These are phyloP conservation scores for Sporothrix schenckii DNA, from an alignment of 2,329 filamentous ascomycete genomes.

Conservation along the genomic window DNA sequence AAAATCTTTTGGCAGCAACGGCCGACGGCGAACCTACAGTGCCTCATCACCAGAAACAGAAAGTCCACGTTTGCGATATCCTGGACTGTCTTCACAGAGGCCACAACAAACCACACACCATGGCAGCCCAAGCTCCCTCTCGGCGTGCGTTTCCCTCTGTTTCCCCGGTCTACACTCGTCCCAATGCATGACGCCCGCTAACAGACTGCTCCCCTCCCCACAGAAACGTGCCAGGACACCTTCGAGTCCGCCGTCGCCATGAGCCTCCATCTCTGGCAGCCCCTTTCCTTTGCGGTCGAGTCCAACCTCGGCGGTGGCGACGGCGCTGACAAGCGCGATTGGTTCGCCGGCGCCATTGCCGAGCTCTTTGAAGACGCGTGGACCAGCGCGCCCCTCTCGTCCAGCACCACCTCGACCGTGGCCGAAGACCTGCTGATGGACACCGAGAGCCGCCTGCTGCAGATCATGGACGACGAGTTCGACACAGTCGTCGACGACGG, in stretches of 20 bases:
- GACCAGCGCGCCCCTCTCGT: conserved; percentile 35
- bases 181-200: neutral
- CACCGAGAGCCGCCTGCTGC: conserved; percentile 79
- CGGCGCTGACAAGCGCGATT: conserved; percentile 86
- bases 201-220: conserved; percentile 20
- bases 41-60: neutral
- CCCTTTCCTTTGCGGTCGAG: conserved; percentile 82
- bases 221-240: conserved; percentile 61
- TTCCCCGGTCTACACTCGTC: neutral
- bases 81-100: neutral
- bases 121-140: conserved; percentile 27
- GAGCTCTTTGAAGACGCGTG: conserved; percentile 65
- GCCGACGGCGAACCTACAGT: neutral
- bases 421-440: conserved; percentile 68
- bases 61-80: neutral
- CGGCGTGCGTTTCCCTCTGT: conserved; percentile 23
- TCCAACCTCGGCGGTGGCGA: conserved; percentile 87
- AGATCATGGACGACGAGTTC: conserved; percentile 95
- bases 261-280: conserved; percentile 82
- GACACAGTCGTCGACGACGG: conserved; percentile 92
- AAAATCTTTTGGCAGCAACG: conserved; percentile 20
- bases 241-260: conserved; percentile 90
- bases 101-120: neutral
- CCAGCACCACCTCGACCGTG: conserved; percentile 37
- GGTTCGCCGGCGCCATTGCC: conserved; percentile 86